Conservation (phyloP, 176 grass and related monocot species). For the Raddia distichophylla region DNA sequence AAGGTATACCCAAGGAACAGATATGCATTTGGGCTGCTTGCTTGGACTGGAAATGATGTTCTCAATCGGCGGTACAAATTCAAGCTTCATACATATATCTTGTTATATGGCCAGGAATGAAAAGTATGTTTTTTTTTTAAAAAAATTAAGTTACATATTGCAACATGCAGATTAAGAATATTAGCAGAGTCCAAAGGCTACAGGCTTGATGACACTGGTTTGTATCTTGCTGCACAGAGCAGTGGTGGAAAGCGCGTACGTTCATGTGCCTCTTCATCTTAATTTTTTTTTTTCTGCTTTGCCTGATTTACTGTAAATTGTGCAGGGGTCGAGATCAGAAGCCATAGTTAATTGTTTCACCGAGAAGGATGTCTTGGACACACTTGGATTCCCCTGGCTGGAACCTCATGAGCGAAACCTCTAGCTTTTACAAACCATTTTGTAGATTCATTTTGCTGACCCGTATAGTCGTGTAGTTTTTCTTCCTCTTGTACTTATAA, state of each 20-base stretch:
- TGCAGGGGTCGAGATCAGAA: slow-evolving; percentile 63
- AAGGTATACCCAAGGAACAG: slow-evolving; percentile 88
- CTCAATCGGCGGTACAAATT: slow-evolving; percentile 79
- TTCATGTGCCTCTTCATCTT: not conserved
- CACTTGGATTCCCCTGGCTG: slow-evolving; percentile 82
- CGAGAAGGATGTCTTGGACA: slow-evolving; percentile 89
- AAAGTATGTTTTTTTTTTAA: not conserved
- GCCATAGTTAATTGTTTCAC: slow-evolving; percentile 67
- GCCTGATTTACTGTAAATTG: slow-evolving; percentile 9
- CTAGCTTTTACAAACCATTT: not conserved
- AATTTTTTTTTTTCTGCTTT: not conserved
- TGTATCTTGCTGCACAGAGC: slow-evolving; percentile 69
- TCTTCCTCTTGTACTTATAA: not conserved
- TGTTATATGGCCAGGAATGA: not conserved
- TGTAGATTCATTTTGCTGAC: slow-evolving; percentile 10
- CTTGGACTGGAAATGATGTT: slow-evolving; percentile 98
- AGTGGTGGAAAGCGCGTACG: slow-evolving; percentile 71
- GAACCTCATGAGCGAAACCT: slow-evolving; percentile 88
- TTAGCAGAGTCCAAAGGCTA: slow-evolving; percentile 92
- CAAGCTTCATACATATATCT: not conserved
- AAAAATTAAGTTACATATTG: not conserved
- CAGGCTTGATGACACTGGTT: slow-evolving; percentile 77
- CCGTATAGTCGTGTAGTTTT: not conserved
- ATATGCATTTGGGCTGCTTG: slow-evolving; percentile 81
- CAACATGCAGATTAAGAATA: slow-evolving; percentile 69